These are phyloP conservation scores for Penicillium herquei DNA, from an alignment of 495 filamentous ascomycete species.

Conservation along the genomic window DNA sequence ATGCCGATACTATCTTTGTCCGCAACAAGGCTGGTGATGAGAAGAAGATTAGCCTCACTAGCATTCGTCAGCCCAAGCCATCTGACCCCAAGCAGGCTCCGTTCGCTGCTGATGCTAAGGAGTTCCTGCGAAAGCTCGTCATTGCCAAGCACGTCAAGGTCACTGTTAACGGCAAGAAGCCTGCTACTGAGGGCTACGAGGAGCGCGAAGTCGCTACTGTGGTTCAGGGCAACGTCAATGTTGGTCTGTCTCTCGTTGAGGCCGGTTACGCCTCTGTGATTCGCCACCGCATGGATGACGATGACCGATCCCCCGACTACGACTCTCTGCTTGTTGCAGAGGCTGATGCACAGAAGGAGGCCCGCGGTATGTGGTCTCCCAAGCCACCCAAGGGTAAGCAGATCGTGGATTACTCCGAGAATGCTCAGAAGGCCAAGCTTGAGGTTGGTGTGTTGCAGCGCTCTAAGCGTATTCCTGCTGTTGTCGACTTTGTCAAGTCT, in stretches of 20 bases:
- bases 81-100: slow-evolving; percentile 78
- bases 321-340: slow-evolving; percentile 90
- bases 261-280: slow-evolving; percentile 92
- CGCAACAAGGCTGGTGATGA: slow-evolving; percentile 80
- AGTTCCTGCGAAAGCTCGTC: slow-evolving; percentile 87
- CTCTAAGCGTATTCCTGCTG: slow-evolving; percentile 86
- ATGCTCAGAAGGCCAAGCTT: slow-evolving; percentile 89
- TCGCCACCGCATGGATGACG: slow-evolving; percentile 87
- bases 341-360: slow-evolving; percentile 76
- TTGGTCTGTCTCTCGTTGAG: slow-evolving; percentile 80
- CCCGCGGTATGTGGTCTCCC: slow-evolving; percentile 90
- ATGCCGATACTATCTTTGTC: slow-evolving; percentile 84
- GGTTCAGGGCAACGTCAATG: slow-evolving; percentile 77
- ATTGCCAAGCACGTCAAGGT: slow-evolving; percentile 95
- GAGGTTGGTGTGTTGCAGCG: slow-evolving; percentile 81
- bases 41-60: slow-evolving; percentile 88
- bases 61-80: slow-evolving; percentile 85
- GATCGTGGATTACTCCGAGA: slow-evolving; percentile 89
- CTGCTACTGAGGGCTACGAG: slow-evolving; percentile 87
- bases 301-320: slow-evolving; percentile 88
- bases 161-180: slow-evolving; percentile 83
- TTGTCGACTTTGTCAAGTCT: slow-evolving; percentile 97
- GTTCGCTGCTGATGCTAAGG: slow-evolving; percentile 90
- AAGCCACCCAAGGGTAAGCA: slow-evolving; percentile 78
- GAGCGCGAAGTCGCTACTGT: slow-evolving; percentile 93